phyloP scores from a whole-genome alignment of 306 rosid species.

The Vigna unguiculata region DNA sequence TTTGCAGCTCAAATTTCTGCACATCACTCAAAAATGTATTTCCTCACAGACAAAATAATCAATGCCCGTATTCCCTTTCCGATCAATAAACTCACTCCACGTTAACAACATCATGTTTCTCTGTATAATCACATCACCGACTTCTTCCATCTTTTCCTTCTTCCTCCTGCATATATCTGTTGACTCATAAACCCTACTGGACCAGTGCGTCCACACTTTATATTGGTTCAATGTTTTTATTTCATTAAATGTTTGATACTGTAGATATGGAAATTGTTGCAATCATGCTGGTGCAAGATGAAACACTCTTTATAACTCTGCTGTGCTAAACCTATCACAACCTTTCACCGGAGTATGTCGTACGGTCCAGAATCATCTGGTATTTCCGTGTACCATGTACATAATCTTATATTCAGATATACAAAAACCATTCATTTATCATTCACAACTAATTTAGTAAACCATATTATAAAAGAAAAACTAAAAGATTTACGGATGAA shows the following conservation, averaged over 20 bases:
- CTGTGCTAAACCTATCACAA: too few relatives aligned
- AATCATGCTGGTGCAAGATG: background rate
- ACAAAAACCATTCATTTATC: too few relatives aligned
- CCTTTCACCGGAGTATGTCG: too few relatives aligned
- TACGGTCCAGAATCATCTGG: too few relatives aligned
- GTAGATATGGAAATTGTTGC: background rate
- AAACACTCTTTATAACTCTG: background rate
- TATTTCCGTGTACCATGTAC: too few relatives aligned
- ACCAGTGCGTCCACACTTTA: background rate
- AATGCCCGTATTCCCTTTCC: background rate
- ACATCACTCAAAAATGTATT: background rate
- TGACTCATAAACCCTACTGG: background rate
- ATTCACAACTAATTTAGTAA: too few relatives aligned
- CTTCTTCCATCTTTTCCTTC: background rate
- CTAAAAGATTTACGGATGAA: too few relatives aligned
- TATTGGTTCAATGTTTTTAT: background rate
- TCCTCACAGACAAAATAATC: background rate
- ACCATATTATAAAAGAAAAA: too few relatives aligned
- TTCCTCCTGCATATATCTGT: background rate
- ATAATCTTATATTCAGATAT: too few relatives aligned
- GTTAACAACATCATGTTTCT: too few relatives aligned
- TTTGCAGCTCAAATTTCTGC: slow-evolving; percentile 30
- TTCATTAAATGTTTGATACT: background rate
- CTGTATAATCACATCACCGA: background rate
- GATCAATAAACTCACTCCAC: background rate